Evolutionary conservation across 2,329 filamentous ascomycete species (phyloP), one percentile per base, ranked within the genome.

Genomic region (Penicillium nordicum): DNA sequence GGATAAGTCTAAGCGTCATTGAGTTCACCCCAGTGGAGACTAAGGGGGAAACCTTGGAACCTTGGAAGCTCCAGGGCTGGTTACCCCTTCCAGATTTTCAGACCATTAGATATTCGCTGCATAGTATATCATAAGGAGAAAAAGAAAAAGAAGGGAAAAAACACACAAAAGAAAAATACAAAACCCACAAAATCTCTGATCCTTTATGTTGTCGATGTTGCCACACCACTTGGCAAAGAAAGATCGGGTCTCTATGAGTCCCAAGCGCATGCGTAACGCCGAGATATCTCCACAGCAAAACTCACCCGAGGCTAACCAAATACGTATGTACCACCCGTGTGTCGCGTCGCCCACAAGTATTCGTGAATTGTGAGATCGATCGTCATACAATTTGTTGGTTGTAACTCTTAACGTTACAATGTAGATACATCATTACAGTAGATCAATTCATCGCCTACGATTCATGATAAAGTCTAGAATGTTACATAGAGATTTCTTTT

Each of bases 1-100:
- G 59, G 60, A 53, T 42, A 43, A 62, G 45, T 63, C 50, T 63
- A 59, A 59, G 50, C 56, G 63, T 64, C 63, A 65, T 65, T 30
- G 50, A 60, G 23, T 30, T 46, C 41, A n/a, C 41, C 36, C 11
- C 40, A 44, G 49, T 45, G 49, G 49, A 52, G 21, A 30, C 29
- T 9, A 30, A 36, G 30, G 44, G 44, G 29, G 2, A 3, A 42
- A 43, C 18, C 18, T 18, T 18, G 18, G 18, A 18, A 18, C 23
- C 41, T 29, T 27, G 41, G 23, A 51, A 25, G 21, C 23, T 49
- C 32, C 16, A 36, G 23, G 29, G 18, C 27, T 23, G 21, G 16
- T 42, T 27, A 9, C 41, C 41, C 23, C 41, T 36, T n/a, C 27
- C 27, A n/a, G 29, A 27, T 36, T 32, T 51, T 21, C 27, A 42